Evolutionary conservation across 208 protist species (phyloP), one percentile per base, ranked within the genome.

Genomic region (Wallacemonas sp.): DNA sequence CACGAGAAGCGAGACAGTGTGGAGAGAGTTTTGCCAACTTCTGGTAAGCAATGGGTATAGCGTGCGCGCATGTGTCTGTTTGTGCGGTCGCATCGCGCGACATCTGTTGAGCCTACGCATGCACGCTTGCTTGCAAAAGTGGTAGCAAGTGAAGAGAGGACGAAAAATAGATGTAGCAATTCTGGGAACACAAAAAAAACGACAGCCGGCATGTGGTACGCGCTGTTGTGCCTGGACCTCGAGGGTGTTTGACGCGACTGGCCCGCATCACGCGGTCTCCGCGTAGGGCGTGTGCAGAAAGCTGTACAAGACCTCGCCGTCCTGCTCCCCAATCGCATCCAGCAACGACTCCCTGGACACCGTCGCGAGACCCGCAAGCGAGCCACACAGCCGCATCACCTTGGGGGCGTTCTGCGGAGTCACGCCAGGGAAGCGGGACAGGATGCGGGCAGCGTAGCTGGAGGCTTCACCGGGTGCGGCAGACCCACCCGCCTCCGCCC

Each of bases 371-470:
- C 85, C 87, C 2, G 78, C 85, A 19, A 95, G 78, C 5, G 85
- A 90, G 29, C 89, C 87, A 57, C 80, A 85, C 22, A 80, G 58
- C 48, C 66, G 71, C 89, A 95, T 93, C n/a, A 95, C 63, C 15
- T 39, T 54, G 12, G 65, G 63, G 10, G 72, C 68, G 30, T 95
- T 95, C 27, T 63, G 44, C 0, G 69, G 65, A 5, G 75, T 84
- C n/a, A 95, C 73, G 10, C 89, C 89, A 5, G 89, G 89, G 48
- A 95, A 87, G 24, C 79, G 64, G 4, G 83, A 82, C 12, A 95
- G 72, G 13, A 95, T 83, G 10, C 84, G 84, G 1, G 74, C 73
- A 12, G 89, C 89, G 63, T 88, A 81, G 69, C 61, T 22, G 59
- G 29, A 9, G 19, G 44, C 59, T 36, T 37, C 59, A 10, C 50